Conservation (phyloP, 1,284 basidiomycete genomes). For the Sutorius eximius region DNA sequence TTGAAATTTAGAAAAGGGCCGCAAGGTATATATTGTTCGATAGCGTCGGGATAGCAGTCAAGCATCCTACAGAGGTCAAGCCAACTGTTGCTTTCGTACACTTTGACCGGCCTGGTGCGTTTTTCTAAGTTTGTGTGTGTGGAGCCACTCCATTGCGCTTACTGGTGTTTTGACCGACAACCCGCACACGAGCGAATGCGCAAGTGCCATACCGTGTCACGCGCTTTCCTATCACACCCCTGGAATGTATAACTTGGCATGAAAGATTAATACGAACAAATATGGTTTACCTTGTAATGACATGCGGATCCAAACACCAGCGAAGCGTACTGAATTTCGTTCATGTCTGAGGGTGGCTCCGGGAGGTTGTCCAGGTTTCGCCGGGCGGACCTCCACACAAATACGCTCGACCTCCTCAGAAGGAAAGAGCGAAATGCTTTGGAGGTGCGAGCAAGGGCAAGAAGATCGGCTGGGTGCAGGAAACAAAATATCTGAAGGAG, state of each 20-base stretch:
- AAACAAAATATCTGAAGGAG: slow-evolving; percentile 28
- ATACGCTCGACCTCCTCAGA: slow-evolving; percentile 19
- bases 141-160: slow-evolving; percentile 3
- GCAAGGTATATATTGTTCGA: slow-evolving; percentile 29
- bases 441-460: slow-evolving; percentile 33
- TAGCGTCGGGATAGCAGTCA: slow-evolving; percentile 7
- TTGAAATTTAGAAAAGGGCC: slow-evolving; percentile 27
- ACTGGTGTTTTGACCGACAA: slow-evolving; percentile 30
- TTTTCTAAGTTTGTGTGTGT: neutral
- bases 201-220: slow-evolving; percentile 33
- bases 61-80: slow-evolving; percentile 12
- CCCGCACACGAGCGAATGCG: slow-evolving; percentile 30
- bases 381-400: slow-evolving; percentile 34
- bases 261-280: neutral
- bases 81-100: slow-evolving; percentile 8
- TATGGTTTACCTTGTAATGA: slow-evolving; percentile 24
- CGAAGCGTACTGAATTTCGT: slow-evolving; percentile 36
- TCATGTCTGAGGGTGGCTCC: slow-evolving; percentile 32
- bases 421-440: slow-evolving; percentile 31
- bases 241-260: slow-evolving; percentile 11
- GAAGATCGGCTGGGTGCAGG: slow-evolving; percentile 32
- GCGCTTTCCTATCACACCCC: slow-evolving; percentile 30
- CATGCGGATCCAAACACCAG: slow-evolving; percentile 34
- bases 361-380: slow-evolving; percentile 28
- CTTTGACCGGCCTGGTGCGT: slow-evolving; percentile 22